A percentile compares a stretch with the other conserved stretches of the same genome.
Evolutionary conservation across 352 stramenopile genomes (phyloP).

Genomic region (Pythium sukuiense): DNA sequence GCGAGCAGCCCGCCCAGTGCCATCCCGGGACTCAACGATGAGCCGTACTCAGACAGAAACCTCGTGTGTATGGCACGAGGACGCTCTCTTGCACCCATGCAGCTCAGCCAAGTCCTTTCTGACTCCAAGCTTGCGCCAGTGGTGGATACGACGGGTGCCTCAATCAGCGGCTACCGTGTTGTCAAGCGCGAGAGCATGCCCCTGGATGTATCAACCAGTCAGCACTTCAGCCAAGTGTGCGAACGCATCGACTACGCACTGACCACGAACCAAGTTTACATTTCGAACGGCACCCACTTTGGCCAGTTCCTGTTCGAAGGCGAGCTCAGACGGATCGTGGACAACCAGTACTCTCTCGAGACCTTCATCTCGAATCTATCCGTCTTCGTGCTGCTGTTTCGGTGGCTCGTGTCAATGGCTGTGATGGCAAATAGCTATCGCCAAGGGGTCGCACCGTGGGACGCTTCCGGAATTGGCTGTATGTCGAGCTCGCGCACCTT

Average conservation of each 20-base stretch:
- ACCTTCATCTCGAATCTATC: constrained; percentile 41
- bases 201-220: background rate
- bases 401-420: constrained; percentile 34
- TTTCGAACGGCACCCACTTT: constrained; percentile 30
- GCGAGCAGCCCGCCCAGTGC: background rate
- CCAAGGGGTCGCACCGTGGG: constrained; percentile 15
- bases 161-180: constrained; percentile 32
- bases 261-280: constrained; percentile 8
- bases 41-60: constrained; percentile 43
- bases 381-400: constrained; percentile 30
- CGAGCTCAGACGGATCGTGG: background rate
- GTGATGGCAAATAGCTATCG: constrained; percentile 20
- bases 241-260: constrained; percentile 21
- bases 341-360: constrained; percentile 35
- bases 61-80: constrained; percentile 37
- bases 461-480: constrained; percentile 23
- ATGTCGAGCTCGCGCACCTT: constrained; percentile 29
- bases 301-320: constrained; percentile 35
- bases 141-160: constrained; percentile 17
- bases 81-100: constrained; percentile 31
- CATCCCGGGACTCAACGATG: constrained; percentile 40
- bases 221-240: constrained; percentile 25
- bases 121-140: constrained; percentile 13
- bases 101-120: constrained; percentile 29
- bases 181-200: constrained; percentile 15